Base-by-base conservation (phyloP, 345 rosid genomes). In the Psidium friedrichsthalianum region DNA sequence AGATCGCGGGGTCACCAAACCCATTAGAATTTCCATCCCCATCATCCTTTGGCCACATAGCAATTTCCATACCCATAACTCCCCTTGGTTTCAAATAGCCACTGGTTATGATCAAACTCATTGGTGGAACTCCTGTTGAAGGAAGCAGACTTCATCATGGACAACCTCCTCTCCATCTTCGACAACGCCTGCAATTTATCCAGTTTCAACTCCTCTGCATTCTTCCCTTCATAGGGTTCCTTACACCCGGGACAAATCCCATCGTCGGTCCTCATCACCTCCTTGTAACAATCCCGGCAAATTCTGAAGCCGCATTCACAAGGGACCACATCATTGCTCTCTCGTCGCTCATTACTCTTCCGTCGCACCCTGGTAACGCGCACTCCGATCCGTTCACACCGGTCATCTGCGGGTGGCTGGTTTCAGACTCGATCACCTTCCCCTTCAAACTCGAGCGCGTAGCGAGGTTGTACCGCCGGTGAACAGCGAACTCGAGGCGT, bases 241-340 rank as follows among this genome's bases (percentile, higher is more conserved):
- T 88, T 87, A 82, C 95, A 94, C 40, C 94, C 92, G 3, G 94
- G 95, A 82, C 95, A 94, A 29, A 86, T 82, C 86, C 92, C 92
- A 49, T 89, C 90, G 11, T 89, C 90, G 42, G 69, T 57, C 57
- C 69, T 85, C 32, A 90, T 8, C 11, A 69, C 86, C 58, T 92
- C 93, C 52, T 81, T 84, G 40, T 90, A 91, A 84, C 93, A 93
- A 82, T 90, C 92, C 87, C 83, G 56, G 87, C 96, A 93, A 83
- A 93, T 89, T 86, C 87, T 88, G 87, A 89, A 90, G 82, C 90
- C 90, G 78, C 92, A 94, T 32, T 91, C 93, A 57, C 94, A 91
- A 18, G 91, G 92, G 61, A 87, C 80, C 14, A 88, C 44, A 11
- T 87, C 90, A 10, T 10, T 49, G 29, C 91, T 27, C 85, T 83